Percentiles rank a stretch among this genome's conserved stretches.
These are phyloP conservation scores for Fusarium penzigii DNA, from an alignment of 2,329 filamentous ascomycete species.

Conservation along the genomic window DNA sequence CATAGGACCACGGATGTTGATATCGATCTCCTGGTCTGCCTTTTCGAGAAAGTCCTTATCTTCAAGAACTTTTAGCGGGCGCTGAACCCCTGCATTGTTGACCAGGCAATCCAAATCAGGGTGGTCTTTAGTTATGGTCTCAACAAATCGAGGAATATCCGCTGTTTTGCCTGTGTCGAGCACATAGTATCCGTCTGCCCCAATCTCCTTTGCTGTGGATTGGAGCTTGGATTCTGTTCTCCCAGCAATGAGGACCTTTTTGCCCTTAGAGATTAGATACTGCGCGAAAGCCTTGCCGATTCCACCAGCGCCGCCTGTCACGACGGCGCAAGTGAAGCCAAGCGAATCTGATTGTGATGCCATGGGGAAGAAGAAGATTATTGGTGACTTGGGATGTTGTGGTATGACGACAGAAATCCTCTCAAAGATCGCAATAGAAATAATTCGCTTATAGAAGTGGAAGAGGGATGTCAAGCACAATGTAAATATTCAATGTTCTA, in stretches of 20 bases:
- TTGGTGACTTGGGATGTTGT: not conserved
- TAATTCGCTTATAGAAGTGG: too few relatives aligned
- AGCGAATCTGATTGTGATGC: constrained; percentile 18
- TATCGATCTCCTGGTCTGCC: constrained; percentile 58
- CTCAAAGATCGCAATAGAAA: too few relatives aligned
- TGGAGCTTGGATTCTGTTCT: constrained; percentile 56
- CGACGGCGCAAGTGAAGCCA: constrained; percentile 45
- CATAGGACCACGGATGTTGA: constrained; percentile 60
- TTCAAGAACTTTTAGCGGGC: constrained; percentile 47
- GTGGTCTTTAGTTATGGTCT: constrained; percentile 47
- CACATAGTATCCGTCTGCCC: constrained; percentile 51
- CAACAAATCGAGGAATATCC: constrained; percentile 46
- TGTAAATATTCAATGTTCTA: too few relatives aligned
- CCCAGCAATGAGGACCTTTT: constrained; percentile 54
- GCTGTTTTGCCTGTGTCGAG: constrained; percentile 50
- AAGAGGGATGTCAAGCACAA: too few relatives aligned
- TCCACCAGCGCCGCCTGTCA: constrained; percentile 53
- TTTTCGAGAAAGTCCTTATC: constrained; percentile 47
- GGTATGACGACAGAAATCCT: too few relatives aligned
- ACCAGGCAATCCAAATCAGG: constrained; percentile 55
- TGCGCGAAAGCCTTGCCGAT: constrained; percentile 51
- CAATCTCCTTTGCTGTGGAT: constrained; percentile 43
- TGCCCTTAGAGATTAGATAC: constrained; percentile 46
- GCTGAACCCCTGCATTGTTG: constrained; percentile 61
- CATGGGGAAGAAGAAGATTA: not conserved